These are phyloP conservation scores for Pseudogymnoascus sp. DNA, from an alignment of 2,329 filamentous ascomycete species.

Conservation along the genomic window DNA sequence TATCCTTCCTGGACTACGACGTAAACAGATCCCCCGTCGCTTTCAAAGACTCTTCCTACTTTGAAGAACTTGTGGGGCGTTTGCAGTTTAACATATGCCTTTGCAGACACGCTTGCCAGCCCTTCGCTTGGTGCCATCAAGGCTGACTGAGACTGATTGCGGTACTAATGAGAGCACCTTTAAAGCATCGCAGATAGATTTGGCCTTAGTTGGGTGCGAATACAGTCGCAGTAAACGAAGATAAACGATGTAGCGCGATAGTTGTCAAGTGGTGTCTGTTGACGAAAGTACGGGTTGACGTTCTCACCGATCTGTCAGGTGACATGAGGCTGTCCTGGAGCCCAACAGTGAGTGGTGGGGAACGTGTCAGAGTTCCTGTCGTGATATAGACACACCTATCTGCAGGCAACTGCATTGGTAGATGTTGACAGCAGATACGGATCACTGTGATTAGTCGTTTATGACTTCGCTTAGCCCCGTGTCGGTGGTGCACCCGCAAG, in stretches of 20 bases:
- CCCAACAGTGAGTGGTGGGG: no score
- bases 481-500: not conserved
- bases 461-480: not conserved
- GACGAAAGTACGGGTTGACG: not conserved
- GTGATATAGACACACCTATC: not conserved
- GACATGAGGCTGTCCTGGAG: not conserved
- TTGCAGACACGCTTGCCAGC: not conserved
- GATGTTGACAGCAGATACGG: no score
- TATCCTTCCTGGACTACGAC: not conserved
- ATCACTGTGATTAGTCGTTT: no score
- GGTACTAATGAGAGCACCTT: not conserved
- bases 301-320: not conserved
- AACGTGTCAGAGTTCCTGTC: not conserved
- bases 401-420: not conserved
- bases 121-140: not conserved
- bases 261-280: not conserved
- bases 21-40: not conserved
- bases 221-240: not conserved
- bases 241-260: not conserved
- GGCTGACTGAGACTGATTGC: not conserved
- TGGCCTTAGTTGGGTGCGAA: not conserved
- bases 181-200: not conserved
- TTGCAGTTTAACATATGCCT: not conserved
- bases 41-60: not conserved
- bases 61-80: not conserved